Percentiles rank a stretch among this genome's conserved stretches.
These are phyloP conservation scores for Aleurites moluccanus DNA, from an alignment of 441 rosid species.

Conservation along the genomic window DNA sequence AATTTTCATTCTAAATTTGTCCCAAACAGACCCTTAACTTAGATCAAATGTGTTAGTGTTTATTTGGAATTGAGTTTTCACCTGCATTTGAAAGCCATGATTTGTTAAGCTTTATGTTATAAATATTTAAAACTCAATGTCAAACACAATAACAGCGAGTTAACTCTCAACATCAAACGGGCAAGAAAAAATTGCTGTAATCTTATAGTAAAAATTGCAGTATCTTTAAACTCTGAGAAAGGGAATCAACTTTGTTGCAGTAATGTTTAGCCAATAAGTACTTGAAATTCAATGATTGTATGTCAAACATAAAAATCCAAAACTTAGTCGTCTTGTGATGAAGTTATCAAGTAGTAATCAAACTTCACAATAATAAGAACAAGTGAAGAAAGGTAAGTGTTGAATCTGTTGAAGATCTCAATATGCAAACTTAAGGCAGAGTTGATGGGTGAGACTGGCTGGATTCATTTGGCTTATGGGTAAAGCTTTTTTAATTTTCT, in stretches of 20 bases:
- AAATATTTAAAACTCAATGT: too few species aligned
- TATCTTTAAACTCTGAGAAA: not conserved
- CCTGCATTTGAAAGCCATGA: too few species aligned
- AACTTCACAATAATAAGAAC: slow-evolving; percentile 8
- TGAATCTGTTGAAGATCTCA: slow-evolving; percentile 16
- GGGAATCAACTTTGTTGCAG: not conserved
- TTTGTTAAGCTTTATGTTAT: too few species aligned
- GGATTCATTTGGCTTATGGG: slow-evolving; percentile 15
- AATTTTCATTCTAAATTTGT: too few species aligned
- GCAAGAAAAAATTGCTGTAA: too few species aligned
- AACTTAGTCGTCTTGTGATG: not conserved
- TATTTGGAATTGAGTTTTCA: too few species aligned
- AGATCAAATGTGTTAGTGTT: too few species aligned
- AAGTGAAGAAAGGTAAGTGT: not conserved
- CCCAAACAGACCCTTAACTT: too few species aligned
- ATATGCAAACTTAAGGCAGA: not conserved
- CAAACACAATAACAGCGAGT: too few species aligned
- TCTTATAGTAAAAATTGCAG: too few species aligned
- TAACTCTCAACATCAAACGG: too few species aligned
- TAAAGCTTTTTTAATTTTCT: too few species aligned
- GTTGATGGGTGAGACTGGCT: slow-evolving; percentile 18
- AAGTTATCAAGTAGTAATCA: not conserved
- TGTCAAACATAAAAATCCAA: slow-evolving; percentile 20
- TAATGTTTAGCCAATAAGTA: not conserved
- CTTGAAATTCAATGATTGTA: slow-evolving; percentile 5